phyloP scores from a whole-genome alignment of 1,139 yeast genomes.

The Geotrichum klebahnii region DNA sequence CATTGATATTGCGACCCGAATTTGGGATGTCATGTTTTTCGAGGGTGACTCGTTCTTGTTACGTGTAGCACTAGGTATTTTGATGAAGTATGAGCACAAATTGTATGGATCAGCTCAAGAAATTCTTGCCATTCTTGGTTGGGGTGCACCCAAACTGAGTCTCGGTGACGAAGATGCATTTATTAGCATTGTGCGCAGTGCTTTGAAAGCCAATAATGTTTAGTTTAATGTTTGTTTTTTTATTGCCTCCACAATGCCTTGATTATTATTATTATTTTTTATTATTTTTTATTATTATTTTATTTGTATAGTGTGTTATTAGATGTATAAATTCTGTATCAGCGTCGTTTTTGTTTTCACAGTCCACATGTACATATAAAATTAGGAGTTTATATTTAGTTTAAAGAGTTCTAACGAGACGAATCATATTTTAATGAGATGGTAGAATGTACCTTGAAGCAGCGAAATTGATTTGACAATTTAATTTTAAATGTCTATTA shows the following conservation, averaged over 20 bases:
- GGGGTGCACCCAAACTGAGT: conserved; percentile 37
- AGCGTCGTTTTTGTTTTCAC: too few species aligned
- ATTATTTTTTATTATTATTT: too few species aligned
- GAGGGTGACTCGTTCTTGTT: conserved; percentile 55
- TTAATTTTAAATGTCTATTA: too few species aligned
- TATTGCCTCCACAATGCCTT: background rate
- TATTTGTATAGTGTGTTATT: too few species aligned
- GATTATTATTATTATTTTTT: background rate
- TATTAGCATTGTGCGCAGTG: conserved; percentile 42
- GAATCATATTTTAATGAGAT: too few species aligned
- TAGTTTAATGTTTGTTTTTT: background rate
- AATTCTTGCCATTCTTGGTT: conserved; percentile 41
- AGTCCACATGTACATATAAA: too few species aligned
- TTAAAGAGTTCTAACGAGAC: too few species aligned
- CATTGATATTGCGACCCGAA: conserved; percentile 41
- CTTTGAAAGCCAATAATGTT: conserved; percentile 29
- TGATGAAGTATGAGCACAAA: conserved; percentile 49
- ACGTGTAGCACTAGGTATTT: conserved; percentile 48
- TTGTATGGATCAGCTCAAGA: conserved; percentile 52
- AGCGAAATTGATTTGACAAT: too few species aligned
- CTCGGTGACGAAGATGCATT: conserved; percentile 52
- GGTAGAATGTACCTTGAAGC: too few species aligned
- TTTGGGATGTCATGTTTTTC: conserved; percentile 58
- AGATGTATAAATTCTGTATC: too few species aligned
- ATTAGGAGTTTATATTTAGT: too few species aligned